Base-by-base conservation (phyloP, 257 asterid genomes). In the Primulina tabacum region DNA sequence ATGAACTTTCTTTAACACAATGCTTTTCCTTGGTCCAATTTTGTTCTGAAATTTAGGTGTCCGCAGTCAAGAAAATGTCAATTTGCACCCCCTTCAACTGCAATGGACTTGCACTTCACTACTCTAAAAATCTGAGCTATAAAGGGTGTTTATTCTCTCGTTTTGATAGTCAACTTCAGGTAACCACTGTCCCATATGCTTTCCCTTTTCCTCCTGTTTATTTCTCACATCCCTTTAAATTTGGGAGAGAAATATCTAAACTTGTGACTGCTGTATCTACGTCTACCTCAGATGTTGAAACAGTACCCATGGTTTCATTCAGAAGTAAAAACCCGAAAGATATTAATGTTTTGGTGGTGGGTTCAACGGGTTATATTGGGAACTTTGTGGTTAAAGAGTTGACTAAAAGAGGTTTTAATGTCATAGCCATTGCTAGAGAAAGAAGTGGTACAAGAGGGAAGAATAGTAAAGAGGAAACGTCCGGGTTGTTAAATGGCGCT, bases 281-380 rank as follows among this genome's bases (percentile, higher is more conserved):
- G 29, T 77, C 92, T 57, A 20, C 81, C 37, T 69, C 81, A 62
- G 29, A 73, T 65, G 74, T 71, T 61, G 93, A 85, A 75, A 26
- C 82, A 3, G 4, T 8, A 28, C 75, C 89, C 52, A 71, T 71
- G 69, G 24, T 35, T 34, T 87, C 96, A 14, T 87, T 89, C 80
- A 90, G 99, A 68, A 79, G 59, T 81, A 89, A 84, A 74, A 81
- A 63, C 63, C 91, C 96, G 7, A 82, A 81, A 62, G 96, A 89
- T 34, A 73, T 90, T 14, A 93, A 87, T 47, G 86, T 93, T 68
- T 69, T 90, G 69, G 95, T 89, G 26, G 96, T 87, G 77, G 97
- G 99, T 32, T 87, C 99, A 33, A 93, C 99, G 20, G 96, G 97
- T 57, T 93, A 93, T 63, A 90, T 93, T 70, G 99, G 99, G 21